phyloP scores from a whole-genome alignment of 139 green algal species.

The Mesotaenium endlicherianum region DNA sequence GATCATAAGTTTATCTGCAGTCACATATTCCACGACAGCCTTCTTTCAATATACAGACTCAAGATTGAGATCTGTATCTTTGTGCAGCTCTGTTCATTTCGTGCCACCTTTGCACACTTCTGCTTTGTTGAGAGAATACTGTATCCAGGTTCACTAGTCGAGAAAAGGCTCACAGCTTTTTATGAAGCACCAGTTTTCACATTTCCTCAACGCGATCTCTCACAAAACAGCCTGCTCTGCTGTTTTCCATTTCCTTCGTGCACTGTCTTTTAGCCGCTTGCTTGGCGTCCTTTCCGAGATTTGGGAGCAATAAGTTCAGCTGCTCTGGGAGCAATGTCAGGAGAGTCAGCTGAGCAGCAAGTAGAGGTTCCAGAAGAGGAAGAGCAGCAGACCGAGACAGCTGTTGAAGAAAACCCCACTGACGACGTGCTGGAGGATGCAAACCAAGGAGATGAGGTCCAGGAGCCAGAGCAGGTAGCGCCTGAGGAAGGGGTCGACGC shows the following conservation, averaged over 20 bases:
- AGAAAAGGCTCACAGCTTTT: too few species aligned
- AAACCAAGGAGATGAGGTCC: background rate
- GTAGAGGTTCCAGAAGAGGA: too few species aligned
- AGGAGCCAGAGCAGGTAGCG: constrained; percentile 4
- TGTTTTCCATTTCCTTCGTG: background rate
- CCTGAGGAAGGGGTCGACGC: constrained; percentile 9
- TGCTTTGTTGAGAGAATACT: too few species aligned
- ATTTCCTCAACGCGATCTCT: background rate
- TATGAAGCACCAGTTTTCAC: too few species aligned
- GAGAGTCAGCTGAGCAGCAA: background rate
- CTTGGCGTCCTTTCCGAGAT: background rate
- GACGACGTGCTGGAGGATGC: background rate
- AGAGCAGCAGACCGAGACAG: too few species aligned
- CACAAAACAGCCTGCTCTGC: constrained; percentile 4
- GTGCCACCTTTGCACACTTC: too few species aligned
- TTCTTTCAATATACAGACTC: too few species aligned
- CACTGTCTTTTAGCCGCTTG: background rate
- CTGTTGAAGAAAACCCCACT: background rate
- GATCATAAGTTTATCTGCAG: too few species aligned
- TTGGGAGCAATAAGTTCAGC: background rate
- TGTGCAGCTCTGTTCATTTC: too few species aligned
- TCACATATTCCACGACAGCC: too few species aligned
- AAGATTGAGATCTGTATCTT: too few species aligned
- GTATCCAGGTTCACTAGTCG: too few species aligned
- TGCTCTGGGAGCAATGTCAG: background rate